Evolutionary conservation across 139 green algal genomes (phyloP), one percentile per base, ranked within the genome.

Genomic region (Chlamydomonas applanata): DNA sequence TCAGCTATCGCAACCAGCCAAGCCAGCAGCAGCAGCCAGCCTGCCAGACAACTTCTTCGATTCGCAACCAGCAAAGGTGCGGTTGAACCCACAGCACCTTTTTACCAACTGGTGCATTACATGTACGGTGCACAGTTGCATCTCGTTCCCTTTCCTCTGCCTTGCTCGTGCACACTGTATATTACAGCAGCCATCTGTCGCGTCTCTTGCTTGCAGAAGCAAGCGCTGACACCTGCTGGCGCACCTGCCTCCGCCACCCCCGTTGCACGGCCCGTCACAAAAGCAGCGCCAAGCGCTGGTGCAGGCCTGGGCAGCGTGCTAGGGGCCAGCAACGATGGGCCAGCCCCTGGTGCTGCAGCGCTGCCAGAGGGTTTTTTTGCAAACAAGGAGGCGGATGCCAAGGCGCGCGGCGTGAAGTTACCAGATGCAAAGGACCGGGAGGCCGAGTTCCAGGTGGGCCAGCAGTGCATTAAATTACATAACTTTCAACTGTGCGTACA

Each of bases 341-440:
- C 33, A 22, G 52, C 40, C n/a, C 32, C 32, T 24, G 53, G 3
- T 24, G 16, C 20, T 29, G 27, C 27, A 35, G 57, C 63, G 0
- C 4, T 59, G 30, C 57, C 69, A 22, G 67, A 81, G 56, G 82
- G 84, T 14, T 91, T 89, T 45, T 91, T 89, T 72, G 63, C 79
- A 45, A 75, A 88, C 82, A 86, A 85, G 65, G 69, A 62, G 2
- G 84, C 80, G 4, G 87, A 89, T 72, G 82, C 85, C n/a, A 81
- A 82, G 30, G 84, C 82, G 2, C 73, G 84, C 3, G 87, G 87
- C 17, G 76, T 86, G 30, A 79, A 82, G 73, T 59, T 79, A 52
- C 78, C 67, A 29, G 85, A 74, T 36, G 83, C 73, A 24, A 76
- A 75, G 40, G 73, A 79, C 53, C 57, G 59, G 16, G 80, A 84